Percentiles rank a stretch among this genome's conserved stretches.
Evolutionary conservation across 73 alveolate species (phyloP).

Genomic region (Paramecium pentaurelia): DNA sequence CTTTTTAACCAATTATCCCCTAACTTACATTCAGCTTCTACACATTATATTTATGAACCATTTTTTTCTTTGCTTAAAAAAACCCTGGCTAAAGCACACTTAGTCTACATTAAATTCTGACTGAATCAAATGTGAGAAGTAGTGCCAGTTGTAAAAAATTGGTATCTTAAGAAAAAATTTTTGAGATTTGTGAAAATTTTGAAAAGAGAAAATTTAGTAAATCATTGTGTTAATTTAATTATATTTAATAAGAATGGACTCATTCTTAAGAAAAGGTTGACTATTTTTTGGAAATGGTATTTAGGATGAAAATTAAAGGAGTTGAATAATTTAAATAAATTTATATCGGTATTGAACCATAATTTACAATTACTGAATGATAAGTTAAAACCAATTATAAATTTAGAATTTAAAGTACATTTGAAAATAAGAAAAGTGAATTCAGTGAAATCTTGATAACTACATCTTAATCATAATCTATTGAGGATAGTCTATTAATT

Average conservation of each 20-base stretch:
- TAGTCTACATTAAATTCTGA: neutral
- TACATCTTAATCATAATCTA: neutral
- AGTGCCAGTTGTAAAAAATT: constrained; percentile 10
- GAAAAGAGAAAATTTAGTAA: neutral
- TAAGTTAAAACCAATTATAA: constrained; percentile 5
- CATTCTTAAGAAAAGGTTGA: neutral
- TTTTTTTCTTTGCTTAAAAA: neutral
- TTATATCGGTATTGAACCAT: neutral
- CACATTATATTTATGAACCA: neutral
- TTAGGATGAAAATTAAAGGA: constrained; percentile 38
- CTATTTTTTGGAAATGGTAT: neutral
- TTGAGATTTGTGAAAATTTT: neutral
- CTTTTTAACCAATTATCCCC: neutral
- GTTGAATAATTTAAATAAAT: constrained; percentile 14
- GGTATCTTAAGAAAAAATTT: neutral
- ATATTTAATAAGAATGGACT: neutral
- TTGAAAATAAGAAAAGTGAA: neutral
- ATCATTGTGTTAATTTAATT: neutral
- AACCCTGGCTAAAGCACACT: neutral
- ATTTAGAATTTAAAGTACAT: neutral
- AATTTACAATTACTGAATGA: neutral
- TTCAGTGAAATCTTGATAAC: neutral
- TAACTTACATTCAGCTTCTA: neutral
- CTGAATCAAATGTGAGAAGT: neutral
- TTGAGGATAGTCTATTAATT: neutral